Base-by-base conservation (phyloP, 768 basidiomycete genomes). In the Guyanaporus albipodus region DNA sequence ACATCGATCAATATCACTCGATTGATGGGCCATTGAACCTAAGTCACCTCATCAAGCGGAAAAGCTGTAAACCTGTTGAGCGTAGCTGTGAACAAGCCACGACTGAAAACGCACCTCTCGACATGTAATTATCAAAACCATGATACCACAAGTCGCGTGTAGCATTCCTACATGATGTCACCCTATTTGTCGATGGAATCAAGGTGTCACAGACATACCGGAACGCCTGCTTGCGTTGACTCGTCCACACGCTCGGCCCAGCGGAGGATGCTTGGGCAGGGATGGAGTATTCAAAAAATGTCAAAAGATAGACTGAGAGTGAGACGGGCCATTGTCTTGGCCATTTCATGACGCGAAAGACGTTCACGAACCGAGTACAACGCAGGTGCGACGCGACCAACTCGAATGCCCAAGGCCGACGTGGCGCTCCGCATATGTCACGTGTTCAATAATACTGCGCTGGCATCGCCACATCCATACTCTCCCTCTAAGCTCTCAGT, bases 111-210 rank as follows among this genome's bases (percentile, higher is more conserved):
- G 56, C 53, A 90, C 89, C 93, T 62, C 78, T 79, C 38, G 69
- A 75, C 92, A 95, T 94, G 65, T 96, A 96, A 57, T 80, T 82
- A 57, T 89, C 67, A 59, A 84, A 96, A 0, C 92, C 93, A 72
- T 95, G 92, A 60, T 89, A 85, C 86, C 90, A 96, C 5, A 95
- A 69, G 44, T 85, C 79, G 35, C 85, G 79, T 8, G 82, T 83
- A 58, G 74, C 75, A 55, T 90, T 78, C 36, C 90, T 91, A 53
- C 22, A 47, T 7, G 32, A 37, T 33, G 34, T 59, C 19, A 49
- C 43, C 33, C 14, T 9, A 23, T 36, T 26, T 10, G 28, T 8
- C 14, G 18, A 44, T 17, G 28, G 40, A 23, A 40, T 15, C 19
- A 22, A 39, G 27, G 41, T 27, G 22, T 18, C 18, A 24, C 35